A percentile compares a stretch with the other conserved stretches of the same genome.
Evolutionary conservation across 495 filamentous ascomycete species (phyloP).

Genomic region (Pseudomonodictys pantanalensis): DNA sequence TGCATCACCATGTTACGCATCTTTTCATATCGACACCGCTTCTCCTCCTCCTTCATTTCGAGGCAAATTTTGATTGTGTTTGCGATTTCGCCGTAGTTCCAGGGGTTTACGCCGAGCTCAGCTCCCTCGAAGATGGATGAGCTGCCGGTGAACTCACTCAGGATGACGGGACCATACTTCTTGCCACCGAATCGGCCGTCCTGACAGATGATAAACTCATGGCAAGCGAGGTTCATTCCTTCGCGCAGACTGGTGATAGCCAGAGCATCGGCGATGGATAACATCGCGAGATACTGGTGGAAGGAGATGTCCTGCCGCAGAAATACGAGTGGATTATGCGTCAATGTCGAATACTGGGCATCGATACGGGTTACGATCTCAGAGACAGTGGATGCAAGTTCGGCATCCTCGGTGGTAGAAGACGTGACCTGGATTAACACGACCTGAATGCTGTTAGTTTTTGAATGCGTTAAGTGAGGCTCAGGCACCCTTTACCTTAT

Average conservation of each 20-base stretch:
- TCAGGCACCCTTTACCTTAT: constrained; percentile 56
- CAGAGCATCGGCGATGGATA: constrained; percentile 81
- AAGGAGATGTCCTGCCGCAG: constrained; percentile 91
- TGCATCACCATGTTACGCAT: constrained; percentile 72
- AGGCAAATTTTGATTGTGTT: constrained; percentile 78
- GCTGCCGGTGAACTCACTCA: constrained; percentile 91
- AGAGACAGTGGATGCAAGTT: constrained; percentile 79
- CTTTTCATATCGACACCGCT: constrained; percentile 66
- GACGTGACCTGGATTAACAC: constrained; percentile 91
- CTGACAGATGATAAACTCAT: constrained; percentile 91
- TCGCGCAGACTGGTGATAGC: constrained; percentile 92
- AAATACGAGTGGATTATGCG: constrained; percentile 89
- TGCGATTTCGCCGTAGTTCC: constrained; percentile 84
- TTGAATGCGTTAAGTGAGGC: too few species aligned
- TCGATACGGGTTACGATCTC: constrained; percentile 94
- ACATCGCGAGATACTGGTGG: constrained; percentile 80
- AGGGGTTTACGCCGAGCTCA: constrained; percentile 83
- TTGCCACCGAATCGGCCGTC: constrained; percentile 72
- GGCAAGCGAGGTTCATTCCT: constrained; percentile 91
- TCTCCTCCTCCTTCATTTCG: constrained; percentile 70
- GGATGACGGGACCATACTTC: constrained; percentile 80
- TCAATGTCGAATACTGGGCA: constrained; percentile 78
- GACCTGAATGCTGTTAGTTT: constrained; percentile 45
- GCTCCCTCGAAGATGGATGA: constrained; percentile 75
- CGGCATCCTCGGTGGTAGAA: constrained; percentile 79